Evolutionary conservation across 805 yeast species (phyloP).

Genomic region (Candida hispaniensis): DNA sequence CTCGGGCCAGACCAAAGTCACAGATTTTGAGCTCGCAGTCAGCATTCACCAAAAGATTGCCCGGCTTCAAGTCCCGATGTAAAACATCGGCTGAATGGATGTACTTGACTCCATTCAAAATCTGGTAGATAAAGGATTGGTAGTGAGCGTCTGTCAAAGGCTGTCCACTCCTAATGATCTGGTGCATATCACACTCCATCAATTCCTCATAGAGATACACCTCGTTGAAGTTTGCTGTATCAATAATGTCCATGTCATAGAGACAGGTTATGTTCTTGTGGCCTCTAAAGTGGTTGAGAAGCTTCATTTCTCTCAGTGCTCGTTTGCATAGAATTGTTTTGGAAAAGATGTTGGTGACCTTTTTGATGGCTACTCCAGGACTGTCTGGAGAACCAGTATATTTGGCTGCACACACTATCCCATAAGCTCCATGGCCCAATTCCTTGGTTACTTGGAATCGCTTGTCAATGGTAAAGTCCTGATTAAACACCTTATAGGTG

Average conservation of each 20-base stretch:
- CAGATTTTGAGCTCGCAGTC: conserved; percentile 95
- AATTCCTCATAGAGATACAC: conserved; percentile 88
- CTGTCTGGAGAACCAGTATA: conserved; percentile 63
- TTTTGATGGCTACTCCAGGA: conserved; percentile 87
- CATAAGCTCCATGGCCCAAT: conserved; percentile 96
- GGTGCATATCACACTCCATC: conserved; percentile 99
- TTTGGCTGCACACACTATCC: conserved; percentile 89
- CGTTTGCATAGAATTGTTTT: conserved; percentile 86
- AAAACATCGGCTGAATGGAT: conserved; percentile 87
- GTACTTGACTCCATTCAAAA: conserved; percentile 79
- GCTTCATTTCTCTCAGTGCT: conserved; percentile 81
- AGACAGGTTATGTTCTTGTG: conserved; percentile 93
- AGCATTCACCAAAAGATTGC: conserved; percentile 83
- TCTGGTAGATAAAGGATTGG: conserved; percentile 87
- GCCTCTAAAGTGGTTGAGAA: conserved; percentile 86
- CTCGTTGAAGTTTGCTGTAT: conserved; percentile 75
- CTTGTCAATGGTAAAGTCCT: conserved; percentile 84
- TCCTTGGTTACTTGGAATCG: conserved; percentile 85
- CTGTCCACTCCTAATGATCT: conserved; percentile 88
- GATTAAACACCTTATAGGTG: conserved; percentile 63
- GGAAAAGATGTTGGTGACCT: conserved; percentile 86
- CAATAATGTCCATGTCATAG: conserved; percentile 85
- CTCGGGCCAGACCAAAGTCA: conserved; percentile 93
- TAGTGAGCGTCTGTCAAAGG: conserved; percentile 90
- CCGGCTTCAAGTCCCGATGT: conserved; percentile 92